Conservation (phyloP, 345 rosid genomes). For the Cardamine occulta region DNA sequence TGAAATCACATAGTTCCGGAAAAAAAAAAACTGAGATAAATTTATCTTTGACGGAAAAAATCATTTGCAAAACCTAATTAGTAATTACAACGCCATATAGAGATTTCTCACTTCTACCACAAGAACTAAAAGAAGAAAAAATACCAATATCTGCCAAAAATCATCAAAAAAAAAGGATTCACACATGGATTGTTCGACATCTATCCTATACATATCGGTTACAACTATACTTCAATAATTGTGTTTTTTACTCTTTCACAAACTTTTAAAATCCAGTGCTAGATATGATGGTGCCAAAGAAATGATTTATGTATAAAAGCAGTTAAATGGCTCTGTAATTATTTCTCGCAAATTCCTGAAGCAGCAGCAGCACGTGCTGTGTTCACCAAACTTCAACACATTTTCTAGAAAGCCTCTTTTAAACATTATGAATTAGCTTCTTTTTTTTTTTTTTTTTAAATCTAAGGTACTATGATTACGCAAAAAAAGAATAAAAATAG, state of each 20-base stretch:
- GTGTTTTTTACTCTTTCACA: not conserved
- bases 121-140: not conserved
- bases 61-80: no score
- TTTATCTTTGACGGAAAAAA: no score
- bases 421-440: not conserved
- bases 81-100: not conserved
- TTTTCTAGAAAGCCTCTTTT: conserved; percentile 24
- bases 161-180: no score
- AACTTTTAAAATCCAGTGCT: not conserved
- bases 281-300: not conserved
- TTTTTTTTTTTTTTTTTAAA: no score
- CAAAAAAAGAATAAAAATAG: not conserved
- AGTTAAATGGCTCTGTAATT: not conserved
- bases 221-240: not conserved
- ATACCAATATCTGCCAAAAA: not conserved
- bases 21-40: not conserved
- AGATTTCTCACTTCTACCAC: not conserved
- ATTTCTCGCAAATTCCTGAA: not conserved
- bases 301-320: not conserved
- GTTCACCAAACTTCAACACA: conserved; percentile 2
- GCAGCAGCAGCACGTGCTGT: conserved; percentile 1
- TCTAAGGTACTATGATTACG: not conserved
- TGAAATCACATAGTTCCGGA: not conserved
- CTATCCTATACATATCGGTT: not conserved
- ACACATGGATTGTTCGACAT: not conserved